Conservation (phyloP, 106 monocot genomes). For the Dendrobium chrysotoxum region DNA sequence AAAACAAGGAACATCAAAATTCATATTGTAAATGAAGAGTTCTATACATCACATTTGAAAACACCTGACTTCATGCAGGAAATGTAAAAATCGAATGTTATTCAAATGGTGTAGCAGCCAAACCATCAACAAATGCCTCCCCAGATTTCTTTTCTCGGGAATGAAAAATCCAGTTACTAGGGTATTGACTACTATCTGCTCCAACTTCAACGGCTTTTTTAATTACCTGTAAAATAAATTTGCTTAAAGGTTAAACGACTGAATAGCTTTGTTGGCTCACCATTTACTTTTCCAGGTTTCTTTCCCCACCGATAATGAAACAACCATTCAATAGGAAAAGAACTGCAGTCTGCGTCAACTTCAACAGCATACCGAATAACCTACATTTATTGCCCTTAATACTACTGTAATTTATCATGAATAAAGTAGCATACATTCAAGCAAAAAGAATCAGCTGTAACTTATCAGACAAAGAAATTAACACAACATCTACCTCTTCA, state of each 20-base stretch:
- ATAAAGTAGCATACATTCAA: background rate
- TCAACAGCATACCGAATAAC: conserved; percentile 72
- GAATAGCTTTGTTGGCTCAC: conserved; percentile 25
- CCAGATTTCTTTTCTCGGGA: conserved; percentile 89
- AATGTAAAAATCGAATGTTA: background rate
- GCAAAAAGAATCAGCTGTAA: conserved; percentile 1
- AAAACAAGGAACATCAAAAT: background rate
- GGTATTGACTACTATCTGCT: conserved; percentile 80
- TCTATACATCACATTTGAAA: background rate
- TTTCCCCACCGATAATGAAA: conserved; percentile 93
- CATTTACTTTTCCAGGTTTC: conserved; percentile 66
- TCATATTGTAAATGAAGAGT: background rate
- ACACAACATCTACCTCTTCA: conserved; percentile 45
- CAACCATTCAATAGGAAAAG: conserved; percentile 76
- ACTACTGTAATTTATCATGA: conserved; percentile 12
- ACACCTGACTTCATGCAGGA: background rate
- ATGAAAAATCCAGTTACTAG: conserved; percentile 90
- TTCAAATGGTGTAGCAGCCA: conserved; percentile 23
- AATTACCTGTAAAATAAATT: conserved; percentile 71
- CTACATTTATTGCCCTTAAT: conserved; percentile 41
- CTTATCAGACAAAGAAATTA: background rate
- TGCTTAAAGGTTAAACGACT: conserved; percentile 25
- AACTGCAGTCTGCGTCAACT: conserved; percentile 59
- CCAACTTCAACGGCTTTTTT: conserved; percentile 84
- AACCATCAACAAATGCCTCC: conserved; percentile 80